Evolutionary conservation across 108 stramenopile genomes (phyloP).

Genomic region (Nannochloropsis granulata): DNA sequence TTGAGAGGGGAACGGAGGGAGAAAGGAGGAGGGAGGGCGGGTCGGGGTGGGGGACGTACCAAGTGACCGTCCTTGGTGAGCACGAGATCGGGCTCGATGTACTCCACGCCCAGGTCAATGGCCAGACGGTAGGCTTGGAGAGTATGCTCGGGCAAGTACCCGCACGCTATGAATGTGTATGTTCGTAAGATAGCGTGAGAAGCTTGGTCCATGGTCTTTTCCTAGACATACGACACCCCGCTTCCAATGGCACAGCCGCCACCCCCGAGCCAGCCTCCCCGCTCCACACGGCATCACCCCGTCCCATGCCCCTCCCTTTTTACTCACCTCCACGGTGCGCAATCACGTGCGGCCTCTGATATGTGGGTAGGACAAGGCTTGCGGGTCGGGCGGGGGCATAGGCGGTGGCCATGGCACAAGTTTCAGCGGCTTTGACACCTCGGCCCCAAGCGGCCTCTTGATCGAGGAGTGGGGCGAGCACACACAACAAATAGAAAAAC

Average conservation of each 20-base stretch:
- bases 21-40: not conserved
- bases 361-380: not conserved
- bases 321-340: not conserved
- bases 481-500: not conserved
- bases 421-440: not conserved
- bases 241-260: too few relatives aligned
- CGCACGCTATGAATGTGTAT: slow-evolving; percentile 1
- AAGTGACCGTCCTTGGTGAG: slow-evolving; percentile 29
- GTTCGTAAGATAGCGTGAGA: not conserved
- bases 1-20: not conserved
- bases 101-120: slow-evolving; percentile 59
- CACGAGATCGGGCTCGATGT: slow-evolving; percentile 59
- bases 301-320: not conserved
- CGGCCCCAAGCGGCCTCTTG: not conserved
- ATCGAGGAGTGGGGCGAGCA: not conserved
- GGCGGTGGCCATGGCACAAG: not conserved
- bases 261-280: not conserved
- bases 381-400: not conserved
- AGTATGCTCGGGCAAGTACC: slow-evolving; percentile 55
- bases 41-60: not conserved
- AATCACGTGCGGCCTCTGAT: not conserved
- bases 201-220: not conserved
- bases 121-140: slow-evolving; percentile 55
- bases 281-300: not conserved
- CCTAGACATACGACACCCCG: too few relatives aligned